Evolutionary conservation across 73 alveolate genomes (phyloP).

Genomic region (Uronychia setigera): DNA sequence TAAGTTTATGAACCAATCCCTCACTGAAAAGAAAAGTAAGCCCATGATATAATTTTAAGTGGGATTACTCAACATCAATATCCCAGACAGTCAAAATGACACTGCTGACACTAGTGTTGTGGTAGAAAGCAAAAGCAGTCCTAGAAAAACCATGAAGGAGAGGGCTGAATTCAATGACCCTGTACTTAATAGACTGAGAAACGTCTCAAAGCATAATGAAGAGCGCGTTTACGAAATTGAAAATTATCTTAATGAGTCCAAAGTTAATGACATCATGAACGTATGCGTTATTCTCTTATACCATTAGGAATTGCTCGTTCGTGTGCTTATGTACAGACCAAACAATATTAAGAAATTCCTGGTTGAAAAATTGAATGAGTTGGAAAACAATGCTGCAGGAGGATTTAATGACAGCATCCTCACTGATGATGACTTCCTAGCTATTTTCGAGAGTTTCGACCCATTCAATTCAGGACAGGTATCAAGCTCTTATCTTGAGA

Average conservation of each 20-base stretch:
- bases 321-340: background rate
- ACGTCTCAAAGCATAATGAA: background rate
- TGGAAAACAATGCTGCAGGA: background rate
- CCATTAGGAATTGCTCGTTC: background rate
- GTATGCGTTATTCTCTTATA: background rate
- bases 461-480: background rate
- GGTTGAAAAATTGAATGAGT: background rate
- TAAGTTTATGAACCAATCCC: background rate
- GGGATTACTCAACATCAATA: background rate
- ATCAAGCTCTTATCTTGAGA: background rate
- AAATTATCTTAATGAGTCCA: background rate
- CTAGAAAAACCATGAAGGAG: background rate
- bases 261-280: background rate
- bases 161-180: background rate
- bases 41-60: background rate
- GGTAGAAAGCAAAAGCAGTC: background rate
- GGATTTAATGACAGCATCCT: background rate
- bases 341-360: background rate
- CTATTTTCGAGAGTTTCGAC: background rate
- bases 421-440: background rate
- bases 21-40: background rate
- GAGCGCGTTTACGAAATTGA: background rate
- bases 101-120: background rate
- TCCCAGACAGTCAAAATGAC: background rate
- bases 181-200: background rate